phyloP scores from a whole-genome alignment of 345 rosid genomes.

The Euphorbia tirucalli region DNA sequence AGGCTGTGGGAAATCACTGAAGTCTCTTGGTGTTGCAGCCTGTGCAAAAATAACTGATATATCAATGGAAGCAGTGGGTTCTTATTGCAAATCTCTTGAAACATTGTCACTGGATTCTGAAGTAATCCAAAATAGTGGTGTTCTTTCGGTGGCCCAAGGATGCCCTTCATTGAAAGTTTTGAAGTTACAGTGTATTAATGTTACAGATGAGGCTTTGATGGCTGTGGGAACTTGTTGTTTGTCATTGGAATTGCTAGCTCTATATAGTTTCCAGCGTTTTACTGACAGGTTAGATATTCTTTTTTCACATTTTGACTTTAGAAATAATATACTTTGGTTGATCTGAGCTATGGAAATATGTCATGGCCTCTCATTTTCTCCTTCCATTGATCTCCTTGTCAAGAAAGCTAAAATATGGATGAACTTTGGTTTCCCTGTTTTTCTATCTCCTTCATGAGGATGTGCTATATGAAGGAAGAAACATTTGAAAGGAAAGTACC shows the following conservation, averaged over 20 bases:
- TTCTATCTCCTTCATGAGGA: not conserved
- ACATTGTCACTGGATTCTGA: slow-evolving; percentile 77
- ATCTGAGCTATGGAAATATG: not conserved
- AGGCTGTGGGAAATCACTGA: slow-evolving; percentile 64
- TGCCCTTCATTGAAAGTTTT: slow-evolving; percentile 59
- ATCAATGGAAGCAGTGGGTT: slow-evolving; percentile 73
- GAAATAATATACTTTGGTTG: not conserved
- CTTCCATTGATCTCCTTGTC: not conserved
- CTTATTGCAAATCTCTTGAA: slow-evolving; percentile 63
- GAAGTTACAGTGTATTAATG: slow-evolving; percentile 75
- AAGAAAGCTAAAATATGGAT: not conserved
- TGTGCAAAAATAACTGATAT: slow-evolving; percentile 71
- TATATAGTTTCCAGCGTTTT: slow-evolving; percentile 69
- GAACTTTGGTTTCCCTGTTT: not conserved
- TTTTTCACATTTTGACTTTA: not conserved
- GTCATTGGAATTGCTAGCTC: slow-evolving; percentile 71
- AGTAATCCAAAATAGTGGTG: slow-evolving; percentile 61
- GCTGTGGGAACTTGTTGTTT: slow-evolving; percentile 60
- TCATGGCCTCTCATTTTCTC: not conserved
- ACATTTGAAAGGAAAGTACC: not conserved
- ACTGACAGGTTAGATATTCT: slow-evolving; percentile 64
- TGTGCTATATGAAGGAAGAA: not conserved
- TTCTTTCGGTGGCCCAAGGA: slow-evolving; percentile 72
- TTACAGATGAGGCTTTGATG: slow-evolving; percentile 67
- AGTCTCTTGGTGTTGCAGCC: slow-evolving; percentile 81